Base-by-base conservation (phyloP, 2,329 filamentous ascomycete genomes). In the Aspergillus pseudoterreus region DNA sequence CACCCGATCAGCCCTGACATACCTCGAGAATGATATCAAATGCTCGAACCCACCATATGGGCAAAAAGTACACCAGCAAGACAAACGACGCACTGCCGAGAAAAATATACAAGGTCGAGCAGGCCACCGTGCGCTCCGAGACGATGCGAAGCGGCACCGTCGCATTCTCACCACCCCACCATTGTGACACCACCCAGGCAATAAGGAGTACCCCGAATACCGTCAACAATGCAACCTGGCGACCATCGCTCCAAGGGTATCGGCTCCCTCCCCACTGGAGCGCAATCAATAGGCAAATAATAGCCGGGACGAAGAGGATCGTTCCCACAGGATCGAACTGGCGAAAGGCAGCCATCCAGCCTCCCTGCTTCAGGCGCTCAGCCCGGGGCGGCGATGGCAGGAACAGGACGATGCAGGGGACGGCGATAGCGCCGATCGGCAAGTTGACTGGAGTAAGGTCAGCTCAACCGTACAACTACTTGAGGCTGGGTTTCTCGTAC, bases 261-360 rank as follows among this genome's bases (percentile, higher is more conserved):
- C 75, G 63, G 30, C 74, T 67, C 6, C 81, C 81, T 8, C 79
- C 82, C 78, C 79, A 83, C 58, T 83, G 77, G 43, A 83, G 69
- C 4, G 78, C 80, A 3, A 84, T 71, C 4, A 83, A 64, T 5
- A 83, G 68, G 57, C 75, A 80, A 51, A 82, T 60, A 45, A 83
- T 72, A 41, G 74, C 72, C 1, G 80, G 76, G 38, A 82, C 70
- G 59, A 82, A 73, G 52, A 79, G 63, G 15, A 63, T 62, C 1
- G 75, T 72, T 22, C 81, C 80, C 9, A 72, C 38, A 10, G 78
- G 64, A 59, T 83, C 80, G 41, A 82, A 69, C 56, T 75, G 68
- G 43, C 51, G 33, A 12, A 58, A 30, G 2, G 10, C 12, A 35
- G 30, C 8, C 12, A 12, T 9, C 35, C 35, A 38, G 35, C 30